A percentile compares a stretch with the other conserved stretches of the same genome.
Conservation (phyloP, 371 early-diverging fungal species). For the Syncephalastrum contaminatum region DNA sequence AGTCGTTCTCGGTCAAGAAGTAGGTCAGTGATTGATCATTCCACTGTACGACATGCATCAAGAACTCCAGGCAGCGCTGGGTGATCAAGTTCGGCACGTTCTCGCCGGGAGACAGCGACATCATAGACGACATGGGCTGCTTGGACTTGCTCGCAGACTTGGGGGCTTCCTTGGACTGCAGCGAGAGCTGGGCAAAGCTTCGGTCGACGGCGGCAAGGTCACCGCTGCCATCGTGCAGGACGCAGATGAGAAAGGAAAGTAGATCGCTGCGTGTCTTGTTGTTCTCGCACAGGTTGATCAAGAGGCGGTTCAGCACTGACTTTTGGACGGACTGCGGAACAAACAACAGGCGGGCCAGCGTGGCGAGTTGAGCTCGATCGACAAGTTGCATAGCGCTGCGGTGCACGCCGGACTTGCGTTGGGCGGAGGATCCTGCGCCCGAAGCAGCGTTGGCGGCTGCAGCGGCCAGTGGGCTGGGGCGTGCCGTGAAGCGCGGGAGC, state of each 20-base stretch:
- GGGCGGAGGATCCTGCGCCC: background rate
- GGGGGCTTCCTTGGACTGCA: slow-evolving; percentile 46
- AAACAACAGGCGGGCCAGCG: slow-evolving; percentile 82
- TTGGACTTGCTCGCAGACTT: slow-evolving; percentile 31
- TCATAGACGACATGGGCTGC: slow-evolving; percentile 19
- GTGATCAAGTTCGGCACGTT: slow-evolving; percentile 82
- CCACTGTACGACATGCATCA: slow-evolving; percentile 69
- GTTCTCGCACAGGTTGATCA: slow-evolving; percentile 91
- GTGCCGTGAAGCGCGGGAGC: no score
- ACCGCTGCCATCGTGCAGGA: slow-evolving; percentile 81
- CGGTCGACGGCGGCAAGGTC: slow-evolving; percentile 78
- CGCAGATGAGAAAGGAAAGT: slow-evolving; percentile 80
- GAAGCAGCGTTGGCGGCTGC: background rate
- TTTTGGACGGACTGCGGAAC: slow-evolving; percentile 76
- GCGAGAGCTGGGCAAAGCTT: slow-evolving; percentile 75
- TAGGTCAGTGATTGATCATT: slow-evolving; percentile 69
- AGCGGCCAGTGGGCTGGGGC: no score
- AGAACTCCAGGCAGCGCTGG: slow-evolving; percentile 83
- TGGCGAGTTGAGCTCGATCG: slow-evolving; percentile 78
- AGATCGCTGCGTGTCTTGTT: slow-evolving; percentile 83
- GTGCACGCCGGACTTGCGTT: slow-evolving; percentile 18
- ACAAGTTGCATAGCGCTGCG: slow-evolving; percentile 80
- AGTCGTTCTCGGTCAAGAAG: slow-evolving; percentile 76
- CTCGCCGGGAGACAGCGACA: slow-evolving; percentile 27
- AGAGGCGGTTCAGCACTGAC: slow-evolving; percentile 65